phyloP scores from a whole-genome alignment of 164 flowering plant genomes.

The grape (Vitis vinifera) region ASM3070453v1 NC_081810.1:5126001-5126500 shows the following conservation, averaged over 20 bases:
- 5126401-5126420: neutral
- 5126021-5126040: neutral
- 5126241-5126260: conserved; percentile 49
- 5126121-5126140: neutral
- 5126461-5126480: conserved; percentile 67
- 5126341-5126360: neutral
- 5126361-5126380: neutral
- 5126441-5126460: conserved; percentile 79
- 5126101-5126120: neutral
- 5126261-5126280: conserved; percentile 56
- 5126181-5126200: neutral
- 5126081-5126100: neutral
- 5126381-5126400: neutral
- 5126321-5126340: conserved; percentile 80
- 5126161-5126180: too few relatives aligned
- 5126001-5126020: neutral
- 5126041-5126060: conserved; percentile 6
- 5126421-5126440: conserved; percentile 30
- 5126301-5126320: conserved; percentile 68
- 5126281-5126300: conserved; percentile 85
- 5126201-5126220: neutral
- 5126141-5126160: too few relatives aligned
- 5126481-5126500: conserved; percentile 44
- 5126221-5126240: neutral
- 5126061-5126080: neutral